A percentile compares a stretch with the other conserved stretches of the same genome.
Conservation (phyloP, 2,329 filamentous ascomycete species). For the Epichloe brachyelytri region DNA sequence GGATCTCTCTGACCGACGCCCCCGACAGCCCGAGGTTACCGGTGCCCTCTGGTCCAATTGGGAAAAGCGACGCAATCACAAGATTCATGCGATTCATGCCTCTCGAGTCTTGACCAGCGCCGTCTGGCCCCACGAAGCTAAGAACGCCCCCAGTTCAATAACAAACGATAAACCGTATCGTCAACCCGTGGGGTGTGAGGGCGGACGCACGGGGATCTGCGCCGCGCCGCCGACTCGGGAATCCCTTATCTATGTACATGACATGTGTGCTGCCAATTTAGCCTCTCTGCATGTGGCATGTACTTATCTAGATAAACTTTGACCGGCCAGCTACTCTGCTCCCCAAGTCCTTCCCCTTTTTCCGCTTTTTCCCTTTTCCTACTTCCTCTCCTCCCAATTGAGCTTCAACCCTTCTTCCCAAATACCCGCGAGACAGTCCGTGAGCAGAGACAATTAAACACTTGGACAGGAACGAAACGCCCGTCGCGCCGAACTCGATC, state of each 20-base stretch:
- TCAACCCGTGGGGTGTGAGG: too few species aligned
- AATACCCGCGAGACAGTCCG: too few species aligned
- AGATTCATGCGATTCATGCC: too few species aligned
- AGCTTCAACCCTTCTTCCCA: too few species aligned
- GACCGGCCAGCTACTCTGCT: neutral
- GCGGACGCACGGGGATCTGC: neutral
- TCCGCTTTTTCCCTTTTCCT: neutral
- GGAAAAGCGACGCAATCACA: too few species aligned
- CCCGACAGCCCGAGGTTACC: neutral
- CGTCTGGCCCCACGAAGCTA: too few species aligned
- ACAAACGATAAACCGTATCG: too few species aligned
- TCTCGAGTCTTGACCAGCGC: too few species aligned
- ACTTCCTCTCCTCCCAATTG: neutral
- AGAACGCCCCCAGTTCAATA: too few species aligned
- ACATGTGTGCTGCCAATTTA: neutral
- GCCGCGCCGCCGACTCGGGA: constrained; percentile 2
- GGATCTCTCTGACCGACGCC: neutral
- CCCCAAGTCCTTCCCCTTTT: neutral
- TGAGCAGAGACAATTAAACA: too few species aligned
- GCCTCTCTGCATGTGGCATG: neutral
- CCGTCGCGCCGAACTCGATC: too few species aligned
- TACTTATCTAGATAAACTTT: neutral
- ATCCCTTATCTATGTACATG: constrained; percentile 2
- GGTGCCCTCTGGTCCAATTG: neutral
- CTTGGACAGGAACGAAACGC: too few species aligned